These are phyloP conservation scores for Gynandropsis gynandra DNA, from an alignment of 345 rosid species.

Conservation along the genomic window DNA sequence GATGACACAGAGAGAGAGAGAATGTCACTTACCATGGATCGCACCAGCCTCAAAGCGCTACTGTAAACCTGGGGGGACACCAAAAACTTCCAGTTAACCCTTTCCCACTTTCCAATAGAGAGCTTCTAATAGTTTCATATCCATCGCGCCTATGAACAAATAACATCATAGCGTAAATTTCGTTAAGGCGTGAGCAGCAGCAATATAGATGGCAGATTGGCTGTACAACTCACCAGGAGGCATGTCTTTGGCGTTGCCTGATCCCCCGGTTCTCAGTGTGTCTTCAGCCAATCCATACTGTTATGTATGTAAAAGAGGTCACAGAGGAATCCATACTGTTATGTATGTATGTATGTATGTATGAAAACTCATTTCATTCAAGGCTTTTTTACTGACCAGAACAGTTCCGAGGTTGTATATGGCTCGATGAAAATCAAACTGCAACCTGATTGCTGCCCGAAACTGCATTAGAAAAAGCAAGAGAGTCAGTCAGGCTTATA, in stretches of 20 bases:
- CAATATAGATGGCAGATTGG: constrained; percentile 95
- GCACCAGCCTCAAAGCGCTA: constrained; percentile 92
- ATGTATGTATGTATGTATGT: neutral
- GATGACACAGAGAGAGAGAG: constrained; percentile 6
- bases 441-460: constrained; percentile 89
- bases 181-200: constrained; percentile 96
- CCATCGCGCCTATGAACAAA: too few species aligned
- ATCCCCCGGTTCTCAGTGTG: constrained; percentile 74
- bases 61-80: constrained; percentile 67
- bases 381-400: constrained; percentile 45
- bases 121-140: too few species aligned
- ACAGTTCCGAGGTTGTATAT: constrained; percentile 99
- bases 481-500: constrained; percentile 10
- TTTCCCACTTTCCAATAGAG: too few species aligned
- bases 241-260: constrained; percentile 54
- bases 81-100: constrained; percentile 20
- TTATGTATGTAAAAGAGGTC: too few species aligned
- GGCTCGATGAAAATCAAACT: constrained; percentile 95
- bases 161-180: constrained; percentile 1
- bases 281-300: constrained; percentile 98
- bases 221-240: constrained; percentile 87
- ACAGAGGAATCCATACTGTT: neutral
- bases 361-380: constrained; percentile 3
- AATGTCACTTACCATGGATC: constrained; percentile 75
- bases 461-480: constrained; percentile 48